Conservation (phyloP, 345 rosid genomes). For the Pugionium cornutum region DNA sequence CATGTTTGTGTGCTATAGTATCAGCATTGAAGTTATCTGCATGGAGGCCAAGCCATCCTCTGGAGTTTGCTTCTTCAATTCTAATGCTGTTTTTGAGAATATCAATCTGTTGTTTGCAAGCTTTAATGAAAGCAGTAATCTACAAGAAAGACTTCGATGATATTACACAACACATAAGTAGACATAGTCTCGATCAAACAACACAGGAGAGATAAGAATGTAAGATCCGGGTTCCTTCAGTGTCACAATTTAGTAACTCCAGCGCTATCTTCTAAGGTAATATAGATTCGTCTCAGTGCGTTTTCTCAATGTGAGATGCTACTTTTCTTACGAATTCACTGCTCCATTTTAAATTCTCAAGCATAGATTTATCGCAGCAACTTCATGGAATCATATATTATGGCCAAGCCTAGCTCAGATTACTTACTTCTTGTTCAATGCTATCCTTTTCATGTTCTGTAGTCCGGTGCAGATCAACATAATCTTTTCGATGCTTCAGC, state of each 20-base stretch:
- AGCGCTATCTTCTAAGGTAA: neutral
- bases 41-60: conserved; percentile 76
- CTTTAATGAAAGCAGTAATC: conserved; percentile 80
- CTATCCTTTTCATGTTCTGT: conserved; percentile 86
- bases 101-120: conserved; percentile 88
- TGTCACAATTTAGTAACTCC: neutral
- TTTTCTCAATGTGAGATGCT: neutral
- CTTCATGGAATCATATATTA: neutral
- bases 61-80: conserved; percentile 67
- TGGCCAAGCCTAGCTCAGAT: neutral
- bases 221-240: conserved; percentile 4
- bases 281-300: conserved; percentile 13
- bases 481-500: conserved; percentile 80
- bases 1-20: conserved; percentile 88
- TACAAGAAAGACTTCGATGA: conserved; percentile 33
- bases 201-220: conserved; percentile 1
- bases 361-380: neutral
- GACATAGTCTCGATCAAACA: conserved; percentile 1
- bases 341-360: conserved; percentile 4
- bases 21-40: conserved; percentile 65
- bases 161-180: conserved; percentile 16
- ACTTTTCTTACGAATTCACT: neutral
- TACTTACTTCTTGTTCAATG: conserved; percentile 87
- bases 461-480: conserved; percentile 75
- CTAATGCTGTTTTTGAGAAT: conserved; percentile 68